Base-by-base conservation (phyloP, 2,329 filamentous ascomycete genomes). In the Leptosphaerulina australis region DNA sequence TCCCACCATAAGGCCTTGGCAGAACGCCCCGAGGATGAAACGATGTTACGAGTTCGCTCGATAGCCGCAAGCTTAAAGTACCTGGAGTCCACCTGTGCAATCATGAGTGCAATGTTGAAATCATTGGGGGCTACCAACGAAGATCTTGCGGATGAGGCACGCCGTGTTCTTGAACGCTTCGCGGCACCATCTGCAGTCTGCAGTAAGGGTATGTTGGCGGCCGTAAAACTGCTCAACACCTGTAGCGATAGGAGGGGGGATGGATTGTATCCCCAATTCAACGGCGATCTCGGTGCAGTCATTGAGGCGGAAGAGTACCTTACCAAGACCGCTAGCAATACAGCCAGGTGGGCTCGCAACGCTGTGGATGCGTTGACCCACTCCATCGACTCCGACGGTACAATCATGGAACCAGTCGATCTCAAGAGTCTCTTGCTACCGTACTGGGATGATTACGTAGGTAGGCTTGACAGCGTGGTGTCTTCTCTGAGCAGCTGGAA, bases 401-500 rank as follows among this genome's bases (percentile, higher is more conserved):
- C 34, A 11, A 26, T 47, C 9, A 24, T 45, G 5, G 33, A 36
- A 10, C 20, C 34, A n/a, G 39, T 55, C 22, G 37, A 55, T 9
- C 45, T 55, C 5, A 38, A 37, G 6, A 29, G 34, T 2, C 28
- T 56, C 6, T 21, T 54, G 31, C 15, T 33, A 5, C 53, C 48
- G 11, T 57, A 52, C 28, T 52, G 45, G 46, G 50, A 26, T 31
- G 33, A 26, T 28, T 39, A 31, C 9, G 35, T 56, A 11, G 50
- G 29, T 10, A 53, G 38, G 17, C 40, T 59, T 22, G 51, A 57
- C 31, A 51, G 15, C 24, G 46, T 34, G 18, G 38, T 21, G 7
- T 34, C 44, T 11, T 37, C 35, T 11, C 30, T 31, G 84, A 83
- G 10, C 25, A 88, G 92, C 54, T 81, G 96, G 48, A 84, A 86